Evolutionary conservation across 495 filamentous ascomycete species (phyloP).

Genomic region (Aspergillus steynii): DNA sequence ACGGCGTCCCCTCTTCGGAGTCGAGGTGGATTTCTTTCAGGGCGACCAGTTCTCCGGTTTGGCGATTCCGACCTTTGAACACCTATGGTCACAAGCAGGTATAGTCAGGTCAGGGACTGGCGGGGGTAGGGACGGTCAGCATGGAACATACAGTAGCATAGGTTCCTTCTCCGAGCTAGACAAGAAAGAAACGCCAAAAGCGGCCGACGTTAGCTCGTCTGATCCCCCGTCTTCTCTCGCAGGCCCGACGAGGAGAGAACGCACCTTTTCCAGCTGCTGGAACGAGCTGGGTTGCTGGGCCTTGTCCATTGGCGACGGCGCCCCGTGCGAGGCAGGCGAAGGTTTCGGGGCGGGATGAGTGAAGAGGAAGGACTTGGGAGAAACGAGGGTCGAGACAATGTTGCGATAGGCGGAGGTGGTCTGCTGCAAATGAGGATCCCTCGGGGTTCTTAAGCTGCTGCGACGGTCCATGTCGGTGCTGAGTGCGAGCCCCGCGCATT

Average conservation of each 20-base stretch:
- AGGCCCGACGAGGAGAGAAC: slow-evolving; percentile 1
- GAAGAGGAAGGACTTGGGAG: slow-evolving; percentile 42
- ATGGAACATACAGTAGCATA: slow-evolving; percentile 84
- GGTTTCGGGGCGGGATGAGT: slow-evolving; percentile 19
- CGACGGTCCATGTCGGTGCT: slow-evolving; percentile 27
- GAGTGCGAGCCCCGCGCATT: slow-evolving; percentile 18
- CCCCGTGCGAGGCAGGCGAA: slow-evolving; percentile 7
- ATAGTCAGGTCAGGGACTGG: not conserved
- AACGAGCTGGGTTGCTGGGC: slow-evolving; percentile 91
- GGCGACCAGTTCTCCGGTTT: slow-evolving; percentile 93
- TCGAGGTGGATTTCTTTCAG: slow-evolving; percentile 99
- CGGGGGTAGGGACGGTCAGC: not conserved
- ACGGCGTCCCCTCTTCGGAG: slow-evolving; percentile 96
- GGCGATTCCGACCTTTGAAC: slow-evolving; percentile 96
- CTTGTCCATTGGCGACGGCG: slow-evolving; percentile 68
- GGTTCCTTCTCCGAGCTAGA: slow-evolving; percentile 89
- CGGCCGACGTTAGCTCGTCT: slow-evolving; percentile 4
- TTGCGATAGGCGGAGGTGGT: slow-evolving; percentile 27
- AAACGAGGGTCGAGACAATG: slow-evolving; percentile 36
- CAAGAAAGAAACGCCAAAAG: slow-evolving; percentile 9
- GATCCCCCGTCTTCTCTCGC: not conserved
- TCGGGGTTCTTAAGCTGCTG: slow-evolving; percentile 15
- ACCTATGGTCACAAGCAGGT: slow-evolving; percentile 54
- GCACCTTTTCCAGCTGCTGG: slow-evolving; percentile 92
- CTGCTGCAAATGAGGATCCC: slow-evolving; percentile 10